Percentiles rank a stretch among this genome's conserved stretches.
Conservation (phyloP, 805 yeast genomes). For the Kodamaea fukazawae region DNA sequence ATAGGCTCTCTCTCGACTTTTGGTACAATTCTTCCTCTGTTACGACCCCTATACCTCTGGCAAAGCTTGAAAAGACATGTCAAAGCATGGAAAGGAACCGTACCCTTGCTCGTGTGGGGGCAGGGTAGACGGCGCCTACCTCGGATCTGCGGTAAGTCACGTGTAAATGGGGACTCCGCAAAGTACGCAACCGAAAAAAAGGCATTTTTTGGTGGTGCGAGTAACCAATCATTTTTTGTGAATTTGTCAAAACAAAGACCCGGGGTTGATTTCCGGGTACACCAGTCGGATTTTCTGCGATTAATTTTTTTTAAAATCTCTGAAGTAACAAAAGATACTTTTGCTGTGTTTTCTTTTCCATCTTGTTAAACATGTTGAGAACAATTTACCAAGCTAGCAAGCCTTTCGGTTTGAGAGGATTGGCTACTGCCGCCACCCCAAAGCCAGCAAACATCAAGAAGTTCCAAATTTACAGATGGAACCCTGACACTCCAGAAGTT, state of each 20-base stretch:
- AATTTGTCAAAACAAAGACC: constrained; percentile 11
- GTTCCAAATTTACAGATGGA: constrained; percentile 96
- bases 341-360: constrained; percentile 1
- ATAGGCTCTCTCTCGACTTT: too few species aligned
- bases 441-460: constrained; percentile 62
- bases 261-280: constrained; percentile 9
- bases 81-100: too few species aligned
- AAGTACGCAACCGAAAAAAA: too few species aligned
- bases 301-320: neutral
- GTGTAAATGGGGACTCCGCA: too few species aligned
- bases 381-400: constrained; percentile 17
- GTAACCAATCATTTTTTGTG: constrained; percentile 9
- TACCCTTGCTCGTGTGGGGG: too few species aligned
- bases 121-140: too few species aligned
- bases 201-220: neutral
- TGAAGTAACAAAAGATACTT: neutral
- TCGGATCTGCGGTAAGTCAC: too few species aligned
- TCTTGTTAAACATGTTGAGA: constrained; percentile 17
- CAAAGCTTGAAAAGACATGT: too few species aligned
- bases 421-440: constrained; percentile 51
- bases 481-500: constrained; percentile 91
- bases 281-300: constrained; percentile 1
- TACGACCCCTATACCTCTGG: too few species aligned
- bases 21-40: too few species aligned
- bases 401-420: constrained; percentile 20